Evolutionary conservation across 495 filamentous ascomycete species (phyloP).

Genomic region (Symbiotaphrina buchneri): DNA sequence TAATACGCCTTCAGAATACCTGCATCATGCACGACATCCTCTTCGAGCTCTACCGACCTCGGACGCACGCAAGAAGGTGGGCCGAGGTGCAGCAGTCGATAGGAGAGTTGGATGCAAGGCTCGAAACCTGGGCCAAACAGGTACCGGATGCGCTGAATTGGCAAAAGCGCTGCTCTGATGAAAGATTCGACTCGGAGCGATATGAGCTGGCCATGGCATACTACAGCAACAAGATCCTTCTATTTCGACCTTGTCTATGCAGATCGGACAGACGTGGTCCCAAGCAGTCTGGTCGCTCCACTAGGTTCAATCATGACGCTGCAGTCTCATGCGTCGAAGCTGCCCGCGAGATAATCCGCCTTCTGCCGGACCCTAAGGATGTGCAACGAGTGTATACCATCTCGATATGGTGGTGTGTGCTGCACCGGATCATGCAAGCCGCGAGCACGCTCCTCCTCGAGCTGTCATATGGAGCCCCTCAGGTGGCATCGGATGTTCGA

Average conservation of each 20-base stretch:
- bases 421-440: conserved; percentile 41
- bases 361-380: conserved; percentile 23
- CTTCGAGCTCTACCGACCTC: conserved; percentile 32
- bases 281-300: conserved; percentile 18
- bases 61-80: conserved; percentile 31
- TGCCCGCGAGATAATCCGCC: conserved; percentile 26
- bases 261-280: conserved; percentile 21
- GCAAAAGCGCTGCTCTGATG: conserved; percentile 5
- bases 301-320: conserved; percentile 24
- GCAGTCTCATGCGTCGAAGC: conserved; percentile 33
- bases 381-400: conserved; percentile 18
- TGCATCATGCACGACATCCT: conserved; percentile 32
- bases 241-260: conserved; percentile 37
- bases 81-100: conserved; percentile 34
- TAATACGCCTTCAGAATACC: conserved; percentile 23
- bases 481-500: conserved; percentile 1
- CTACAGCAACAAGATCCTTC: conserved; percentile 32
- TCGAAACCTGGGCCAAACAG: conserved; percentile 28
- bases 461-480: conserved; percentile 1
- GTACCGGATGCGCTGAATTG: conserved; percentile 30
- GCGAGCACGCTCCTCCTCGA: conserved; percentile 34
- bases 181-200: conserved; percentile 11
- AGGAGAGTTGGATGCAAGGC: conserved; percentile 20
- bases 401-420: conserved; percentile 37
- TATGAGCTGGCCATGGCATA: conserved; percentile 21